Evolutionary conservation across 2,329 filamentous ascomycete species (phyloP).

Genomic region (Fusarium coffeatum): DNA sequence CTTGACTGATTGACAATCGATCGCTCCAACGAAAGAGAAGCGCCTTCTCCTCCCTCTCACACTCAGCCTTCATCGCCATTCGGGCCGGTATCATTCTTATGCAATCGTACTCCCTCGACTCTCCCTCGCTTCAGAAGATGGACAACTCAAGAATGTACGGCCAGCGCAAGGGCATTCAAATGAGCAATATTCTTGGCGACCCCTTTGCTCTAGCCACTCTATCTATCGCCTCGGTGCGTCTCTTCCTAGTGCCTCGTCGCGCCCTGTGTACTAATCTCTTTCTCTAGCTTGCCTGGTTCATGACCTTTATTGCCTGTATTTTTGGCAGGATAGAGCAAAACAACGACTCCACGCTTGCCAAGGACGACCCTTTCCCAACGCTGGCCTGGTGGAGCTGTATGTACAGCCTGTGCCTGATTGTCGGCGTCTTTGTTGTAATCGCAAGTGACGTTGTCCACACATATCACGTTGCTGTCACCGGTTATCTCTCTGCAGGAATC

Average conservation of each 20-base stretch:
- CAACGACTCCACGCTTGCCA: slow-evolving; percentile 47
- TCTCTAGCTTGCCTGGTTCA: slow-evolving; percentile 88
- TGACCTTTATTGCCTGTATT: slow-evolving; percentile 88
- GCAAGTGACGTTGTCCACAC: slow-evolving; percentile 86
- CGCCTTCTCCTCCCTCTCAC: slow-evolving; percentile 20
- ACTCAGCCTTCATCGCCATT: slow-evolving; percentile 21
- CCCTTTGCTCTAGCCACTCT: slow-evolving; percentile 95
- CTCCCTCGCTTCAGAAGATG: slow-evolving; percentile 84
- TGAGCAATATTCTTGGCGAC: slow-evolving; percentile 94
- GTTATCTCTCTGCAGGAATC: slow-evolving; percentile 84
- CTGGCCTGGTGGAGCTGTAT: slow-evolving; percentile 93
- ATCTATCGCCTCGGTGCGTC: slow-evolving; percentile 87
- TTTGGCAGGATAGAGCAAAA: slow-evolving; percentile 69
- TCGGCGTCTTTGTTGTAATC: slow-evolving; percentile 83
- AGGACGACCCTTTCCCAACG: slow-evolving; percentile 71
- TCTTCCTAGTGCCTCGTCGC: not conserved
- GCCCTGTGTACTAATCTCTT: slow-evolving; percentile 34
- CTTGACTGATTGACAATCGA: slow-evolving; percentile 13
- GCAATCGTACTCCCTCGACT: slow-evolving; percentile 78
- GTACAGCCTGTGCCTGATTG: slow-evolving; percentile 85
- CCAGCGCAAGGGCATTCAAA: slow-evolving; percentile 72
- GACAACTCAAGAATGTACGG: slow-evolving; percentile 73
- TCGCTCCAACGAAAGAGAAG: slow-evolving; percentile 27
- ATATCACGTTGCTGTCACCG: slow-evolving; percentile 92
- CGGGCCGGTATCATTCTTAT: slow-evolving; percentile 57